These are phyloP conservation scores for Talaromyces rugulosus DNA, from an alignment of 2,329 filamentous ascomycete species.

Conservation along the genomic window DNA sequence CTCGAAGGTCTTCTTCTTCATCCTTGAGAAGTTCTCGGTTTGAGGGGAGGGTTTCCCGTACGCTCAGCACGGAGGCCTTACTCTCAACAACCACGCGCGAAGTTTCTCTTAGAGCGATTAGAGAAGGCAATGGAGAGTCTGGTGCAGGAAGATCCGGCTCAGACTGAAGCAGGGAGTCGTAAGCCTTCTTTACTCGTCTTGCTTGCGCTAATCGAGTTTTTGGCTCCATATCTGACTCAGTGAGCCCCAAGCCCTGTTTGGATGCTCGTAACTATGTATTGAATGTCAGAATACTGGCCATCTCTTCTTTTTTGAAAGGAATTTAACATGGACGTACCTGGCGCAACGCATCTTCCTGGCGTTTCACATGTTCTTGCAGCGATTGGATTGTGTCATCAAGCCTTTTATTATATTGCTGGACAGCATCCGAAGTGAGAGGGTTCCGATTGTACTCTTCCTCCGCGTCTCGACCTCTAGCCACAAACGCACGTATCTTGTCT, in stretches of 20 bases:
- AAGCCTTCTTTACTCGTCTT: constrained; percentile 58
- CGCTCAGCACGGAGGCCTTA: constrained; percentile 52
- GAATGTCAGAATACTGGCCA: constrained; percentile 9
- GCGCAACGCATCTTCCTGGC: constrained; percentile 45
- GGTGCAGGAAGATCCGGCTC: constrained; percentile 63
- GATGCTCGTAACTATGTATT: constrained; percentile 29
- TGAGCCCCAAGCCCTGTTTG: constrained; percentile 25
- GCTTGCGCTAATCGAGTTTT: constrained; percentile 42
- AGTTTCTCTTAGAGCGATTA: constrained; percentile 67
- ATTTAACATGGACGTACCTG: constrained; percentile 28
- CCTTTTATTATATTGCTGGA: constrained; percentile 31
- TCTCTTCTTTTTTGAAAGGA: neutral
- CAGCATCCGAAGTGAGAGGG: constrained; percentile 22
- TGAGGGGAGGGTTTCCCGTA: constrained; percentile 35
- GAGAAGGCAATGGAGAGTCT: constrained; percentile 64
- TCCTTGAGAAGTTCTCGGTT: constrained; percentile 38
- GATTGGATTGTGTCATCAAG: constrained; percentile 65
- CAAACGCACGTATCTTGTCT: constrained; percentile 31
- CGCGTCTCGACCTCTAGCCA: constrained; percentile 28
- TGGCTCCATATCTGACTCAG: constrained; percentile 24
- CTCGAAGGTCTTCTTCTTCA: constrained; percentile 45
- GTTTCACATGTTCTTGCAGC: constrained; percentile 53
- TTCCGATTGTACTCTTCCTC: constrained; percentile 29
- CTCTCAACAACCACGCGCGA: constrained; percentile 62
- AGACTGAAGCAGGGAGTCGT: constrained; percentile 58